Conservation (phyloP, 1,139 yeast species). For the Taphrina wiesneri region DNA sequence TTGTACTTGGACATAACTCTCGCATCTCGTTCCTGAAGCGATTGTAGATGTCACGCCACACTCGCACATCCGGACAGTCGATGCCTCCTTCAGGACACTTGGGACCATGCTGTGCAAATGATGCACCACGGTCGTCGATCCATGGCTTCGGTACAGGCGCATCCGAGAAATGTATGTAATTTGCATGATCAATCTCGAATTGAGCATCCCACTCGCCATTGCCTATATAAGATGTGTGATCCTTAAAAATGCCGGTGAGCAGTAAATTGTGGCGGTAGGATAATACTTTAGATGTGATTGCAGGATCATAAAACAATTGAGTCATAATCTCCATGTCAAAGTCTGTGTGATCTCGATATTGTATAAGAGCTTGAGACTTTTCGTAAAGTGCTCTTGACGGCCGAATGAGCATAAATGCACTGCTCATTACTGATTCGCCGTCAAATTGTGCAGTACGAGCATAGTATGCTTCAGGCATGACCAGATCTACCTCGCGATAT, state of each 20-base stretch:
- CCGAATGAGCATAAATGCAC: slow-evolving; percentile 15
- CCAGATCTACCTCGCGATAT: not conserved
- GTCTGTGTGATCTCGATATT: not conserved
- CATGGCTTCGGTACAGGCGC: slow-evolving; percentile 18
- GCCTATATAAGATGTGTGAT: not conserved
- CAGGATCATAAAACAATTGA: not conserved
- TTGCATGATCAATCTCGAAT: not conserved
- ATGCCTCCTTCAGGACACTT: slow-evolving; percentile 2
- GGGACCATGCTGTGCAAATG: slow-evolving; percentile 17
- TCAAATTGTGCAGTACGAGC: not conserved
- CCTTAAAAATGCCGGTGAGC: slow-evolving; percentile 7
- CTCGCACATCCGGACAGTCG: slow-evolving; percentile 11
- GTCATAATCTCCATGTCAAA: slow-evolving; percentile 20
- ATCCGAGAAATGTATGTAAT: slow-evolving; percentile 14
- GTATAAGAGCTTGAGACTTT: not conserved
- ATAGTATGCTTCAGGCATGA: slow-evolving; percentile 16
- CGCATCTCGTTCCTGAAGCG: slow-evolving; percentile 14
- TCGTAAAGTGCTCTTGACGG: not conserved
- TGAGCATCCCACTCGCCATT: slow-evolving; percentile 7
- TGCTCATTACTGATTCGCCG: not conserved
- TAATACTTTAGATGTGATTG: not conserved
- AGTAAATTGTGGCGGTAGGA: not conserved
- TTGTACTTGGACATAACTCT: slow-evolving; percentile 13
- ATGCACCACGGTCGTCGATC: slow-evolving; percentile 19
- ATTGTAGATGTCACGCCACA: slow-evolving; percentile 8